These are phyloP conservation scores for Gnetum montanum DNA, from an alignment of 75 land plant species.

Conservation along the genomic window DNA sequence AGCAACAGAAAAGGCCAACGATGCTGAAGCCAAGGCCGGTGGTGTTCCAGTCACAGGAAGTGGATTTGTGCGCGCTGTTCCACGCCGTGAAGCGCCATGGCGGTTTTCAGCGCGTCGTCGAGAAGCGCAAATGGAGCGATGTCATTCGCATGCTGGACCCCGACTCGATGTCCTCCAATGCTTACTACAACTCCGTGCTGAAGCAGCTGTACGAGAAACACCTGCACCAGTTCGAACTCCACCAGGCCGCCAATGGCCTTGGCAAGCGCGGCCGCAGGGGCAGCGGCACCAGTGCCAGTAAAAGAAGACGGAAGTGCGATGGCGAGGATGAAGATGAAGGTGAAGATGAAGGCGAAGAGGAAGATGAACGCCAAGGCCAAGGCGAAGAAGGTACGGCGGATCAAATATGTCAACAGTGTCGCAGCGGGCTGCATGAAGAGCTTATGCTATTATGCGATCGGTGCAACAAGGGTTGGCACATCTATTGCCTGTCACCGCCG, in stretches of 20 bases:
- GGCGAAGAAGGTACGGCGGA: constrained; percentile 27
- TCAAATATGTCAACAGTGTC: constrained; percentile 94
- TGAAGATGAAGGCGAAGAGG: constrained; percentile 2
- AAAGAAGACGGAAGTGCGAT: constrained; percentile 3
- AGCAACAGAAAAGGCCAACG: constrained; percentile 17
- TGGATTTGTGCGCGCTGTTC: constrained; percentile 77
- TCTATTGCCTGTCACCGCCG: constrained; percentile 90
- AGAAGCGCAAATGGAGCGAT: constrained; percentile 84
- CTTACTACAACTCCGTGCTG: constrained; percentile 55
- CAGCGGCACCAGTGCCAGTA: constrained; percentile 5
- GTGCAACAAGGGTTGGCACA: constrained; percentile 90
- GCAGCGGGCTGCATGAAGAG: constrained; percentile 87
- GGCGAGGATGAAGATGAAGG: neutral
- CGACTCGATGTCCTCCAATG: constrained; percentile 18
- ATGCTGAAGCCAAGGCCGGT: constrained; percentile 20
- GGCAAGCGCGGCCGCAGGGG: constrained; percentile 17
- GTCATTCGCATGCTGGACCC: constrained; percentile 53
- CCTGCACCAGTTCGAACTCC: constrained; percentile 62
- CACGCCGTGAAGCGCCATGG: constrained; percentile 86
- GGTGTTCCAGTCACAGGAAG: constrained; percentile 49
- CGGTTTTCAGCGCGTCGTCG: constrained; percentile 63
- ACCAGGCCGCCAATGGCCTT: constrained; percentile 18
- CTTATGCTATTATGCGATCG: constrained; percentile 94
- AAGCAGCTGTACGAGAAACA: constrained; percentile 62
- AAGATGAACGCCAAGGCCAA: no score